These are phyloP conservation scores for Geranium rotundifolium DNA, from an alignment of 345 rosid species.

Conservation along the genomic window DNA sequence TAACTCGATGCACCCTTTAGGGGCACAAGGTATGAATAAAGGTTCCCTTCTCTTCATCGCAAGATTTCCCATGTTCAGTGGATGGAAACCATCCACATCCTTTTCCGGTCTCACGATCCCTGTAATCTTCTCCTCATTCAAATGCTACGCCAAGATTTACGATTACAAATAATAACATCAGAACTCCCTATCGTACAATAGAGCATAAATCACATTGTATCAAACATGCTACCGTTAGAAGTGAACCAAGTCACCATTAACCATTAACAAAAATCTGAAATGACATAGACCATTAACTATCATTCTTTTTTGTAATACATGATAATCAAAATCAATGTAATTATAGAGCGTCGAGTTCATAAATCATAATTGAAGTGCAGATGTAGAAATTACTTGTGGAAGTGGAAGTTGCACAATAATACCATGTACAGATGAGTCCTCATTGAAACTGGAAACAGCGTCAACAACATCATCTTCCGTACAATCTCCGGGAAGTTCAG, in stretches of 20 bases:
- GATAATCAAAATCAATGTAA: background rate
- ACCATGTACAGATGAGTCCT: conserved; percentile 20
- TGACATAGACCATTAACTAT: too few species aligned
- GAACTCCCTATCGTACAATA: background rate
- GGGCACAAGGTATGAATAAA: conserved; percentile 22
- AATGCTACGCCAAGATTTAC: conserved; percentile 11
- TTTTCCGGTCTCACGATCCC: conserved; percentile 18
- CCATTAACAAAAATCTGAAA: too few species aligned
- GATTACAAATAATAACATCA: background rate
- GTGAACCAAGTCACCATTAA: too few species aligned
- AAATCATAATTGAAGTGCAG: conserved; percentile 1
- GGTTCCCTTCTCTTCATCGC: conserved; percentile 32
- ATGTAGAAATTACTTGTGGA: conserved; percentile 18
- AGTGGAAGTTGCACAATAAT: conserved; percentile 28
- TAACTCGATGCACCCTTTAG: conserved; percentile 26
- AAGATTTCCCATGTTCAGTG: conserved; percentile 25
- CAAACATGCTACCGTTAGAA: background rate
- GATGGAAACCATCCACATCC: conserved; percentile 32
- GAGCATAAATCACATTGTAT: background rate
- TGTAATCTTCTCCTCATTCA: conserved; percentile 20
- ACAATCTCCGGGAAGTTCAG: conserved; percentile 13
- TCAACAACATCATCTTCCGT: conserved; percentile 16
- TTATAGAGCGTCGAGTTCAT: background rate
- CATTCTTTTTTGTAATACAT: too few species aligned
- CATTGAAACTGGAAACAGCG: conserved; percentile 12